A percentile compares a stretch with the other conserved stretches of the same genome.
Conservation (phyloP, 352 stramenopile genomes). For the Elongisporangium undulatum region DNA sequence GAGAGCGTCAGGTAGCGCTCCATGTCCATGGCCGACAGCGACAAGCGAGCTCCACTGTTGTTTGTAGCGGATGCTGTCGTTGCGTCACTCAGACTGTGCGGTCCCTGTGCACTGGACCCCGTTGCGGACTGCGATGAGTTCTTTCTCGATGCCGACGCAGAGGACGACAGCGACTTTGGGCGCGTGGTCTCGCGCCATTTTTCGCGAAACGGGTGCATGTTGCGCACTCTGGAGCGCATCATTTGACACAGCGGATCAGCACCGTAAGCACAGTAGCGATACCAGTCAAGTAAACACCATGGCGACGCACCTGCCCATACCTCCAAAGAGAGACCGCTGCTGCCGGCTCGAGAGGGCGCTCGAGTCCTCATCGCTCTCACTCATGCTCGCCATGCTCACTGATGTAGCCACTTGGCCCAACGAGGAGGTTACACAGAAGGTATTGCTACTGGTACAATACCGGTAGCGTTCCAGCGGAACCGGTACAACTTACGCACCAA, state of each 20-base stretch:
- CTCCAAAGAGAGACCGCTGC: conserved; percentile 43
- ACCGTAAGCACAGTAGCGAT: too few species aligned
- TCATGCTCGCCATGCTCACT: conserved; percentile 16
- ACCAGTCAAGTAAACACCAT: too few species aligned
- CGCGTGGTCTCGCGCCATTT: conserved; percentile 34
- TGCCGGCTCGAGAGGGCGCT: conserved; percentile 9
- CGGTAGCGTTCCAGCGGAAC: background rate
- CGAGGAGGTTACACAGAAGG: background rate
- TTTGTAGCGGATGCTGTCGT: background rate
- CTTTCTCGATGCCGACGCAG: conserved; percentile 12
- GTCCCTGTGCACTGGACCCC: conserved; percentile 10
- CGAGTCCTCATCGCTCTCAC: conserved; percentile 35
- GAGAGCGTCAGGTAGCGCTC: conserved; percentile 42
- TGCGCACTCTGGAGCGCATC: conserved; percentile 29
- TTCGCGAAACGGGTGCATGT: conserved; percentile 48
- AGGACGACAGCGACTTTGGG: conserved; percentile 13
- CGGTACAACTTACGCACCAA: background rate
- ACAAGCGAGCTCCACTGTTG: conserved; percentile 3
- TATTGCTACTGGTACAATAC: background rate
- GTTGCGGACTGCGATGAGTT: background rate
- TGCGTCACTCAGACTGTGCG: conserved; percentile 1
- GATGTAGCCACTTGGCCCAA: background rate
- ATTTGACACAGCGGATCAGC: background rate
- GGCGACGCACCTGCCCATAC: conserved; percentile 44
- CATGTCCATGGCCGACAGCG: conserved; percentile 30